Evolutionary conservation across 2,329 filamentous ascomycete species (phyloP).

Genomic region (Orbilia blumenaviensis): DNA sequence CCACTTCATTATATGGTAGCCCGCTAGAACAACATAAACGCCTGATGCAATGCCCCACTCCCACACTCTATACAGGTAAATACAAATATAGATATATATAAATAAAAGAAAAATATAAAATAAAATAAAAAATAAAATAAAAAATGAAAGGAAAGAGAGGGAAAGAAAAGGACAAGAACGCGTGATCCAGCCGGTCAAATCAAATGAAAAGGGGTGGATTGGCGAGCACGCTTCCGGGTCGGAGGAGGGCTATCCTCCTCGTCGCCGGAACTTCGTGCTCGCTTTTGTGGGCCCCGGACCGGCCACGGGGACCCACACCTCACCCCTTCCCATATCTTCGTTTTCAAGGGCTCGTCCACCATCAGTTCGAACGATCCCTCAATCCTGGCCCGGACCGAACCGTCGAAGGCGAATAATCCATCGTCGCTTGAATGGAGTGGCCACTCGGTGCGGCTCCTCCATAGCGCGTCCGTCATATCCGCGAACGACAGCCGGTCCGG

Average conservation of each 20-base stretch:
- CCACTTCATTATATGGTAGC: not conserved
- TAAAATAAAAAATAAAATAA: slow-evolving; percentile 6
- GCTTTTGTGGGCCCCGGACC: not conserved
- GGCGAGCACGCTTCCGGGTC: not conserved
- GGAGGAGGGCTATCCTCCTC: not conserved
- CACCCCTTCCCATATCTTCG: slow-evolving; percentile 2
- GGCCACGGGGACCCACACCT: not conserved
- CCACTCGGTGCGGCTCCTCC: not conserved
- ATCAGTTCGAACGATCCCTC: not conserved
- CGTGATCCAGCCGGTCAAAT: not conserved
- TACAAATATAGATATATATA: slow-evolving; percentile 19
- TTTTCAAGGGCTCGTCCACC: not conserved
- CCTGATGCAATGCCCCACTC: not conserved
- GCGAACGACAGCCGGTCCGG: not conserved
- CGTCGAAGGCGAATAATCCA: not conserved
- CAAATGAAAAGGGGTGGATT: not conserved
- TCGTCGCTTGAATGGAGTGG: not conserved
- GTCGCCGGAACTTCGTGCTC: not conserved
- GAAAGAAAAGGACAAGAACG: slow-evolving; percentile 1
- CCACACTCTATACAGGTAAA: slow-evolving; percentile 6
- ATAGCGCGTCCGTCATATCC: not conserved
- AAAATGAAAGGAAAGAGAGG: not conserved
- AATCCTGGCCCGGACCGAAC: not conserved
- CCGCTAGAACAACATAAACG: not conserved
- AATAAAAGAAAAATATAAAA: not conserved